Percentiles rank a stretch among this genome's conserved stretches.
Evolutionary conservation across 371 early-diverging fungal species (phyloP).

Genomic region (Mucor plumbeus): DNA sequence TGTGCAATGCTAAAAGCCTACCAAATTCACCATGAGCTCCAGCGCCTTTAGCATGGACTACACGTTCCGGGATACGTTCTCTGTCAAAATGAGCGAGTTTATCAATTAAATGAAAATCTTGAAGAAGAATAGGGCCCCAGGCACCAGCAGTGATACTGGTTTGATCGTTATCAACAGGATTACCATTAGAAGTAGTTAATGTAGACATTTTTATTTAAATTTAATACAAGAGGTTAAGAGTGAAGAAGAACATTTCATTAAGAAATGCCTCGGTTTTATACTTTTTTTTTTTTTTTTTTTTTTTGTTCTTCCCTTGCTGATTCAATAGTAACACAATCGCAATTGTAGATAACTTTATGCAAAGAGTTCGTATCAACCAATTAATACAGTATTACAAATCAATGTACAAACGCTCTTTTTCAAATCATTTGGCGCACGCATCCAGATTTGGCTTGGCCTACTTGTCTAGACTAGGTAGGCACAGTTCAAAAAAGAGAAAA

Average conservation of each 20-base stretch:
- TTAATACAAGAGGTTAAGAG: not conserved
- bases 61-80: slow-evolving; percentile 84
- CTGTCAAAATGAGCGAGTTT: slow-evolving; percentile 86
- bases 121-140: slow-evolving; percentile 55
- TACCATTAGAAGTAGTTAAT: slow-evolving; percentile 59
- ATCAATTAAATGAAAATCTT: slow-evolving; percentile 80
- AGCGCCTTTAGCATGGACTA: slow-evolving; percentile 85
- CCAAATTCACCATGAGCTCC: slow-evolving; percentile 85
- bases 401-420: too few relatives aligned
- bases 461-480: too few relatives aligned
- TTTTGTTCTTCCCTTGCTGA: not conserved
- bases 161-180: slow-evolving; percentile 71
- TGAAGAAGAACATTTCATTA: not conserved
- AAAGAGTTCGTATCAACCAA: not conserved
- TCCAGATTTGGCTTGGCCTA: too few relatives aligned
- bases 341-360: not conserved
- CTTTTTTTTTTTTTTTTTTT: not conserved
- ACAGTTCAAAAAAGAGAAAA: too few relatives aligned
- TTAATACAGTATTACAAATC: slow-evolving; percentile 3
- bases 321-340: not conserved
- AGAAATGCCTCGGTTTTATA: not conserved
- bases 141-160: slow-evolving; percentile 66
- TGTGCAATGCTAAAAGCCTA: slow-evolving; percentile 17
- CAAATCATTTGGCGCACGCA: too few relatives aligned
- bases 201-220: slow-evolving; percentile 10